Evolutionary conservation across 2,329 filamentous ascomycete genomes (phyloP).

Genomic region (Aspergillus tubingensis): DNA sequence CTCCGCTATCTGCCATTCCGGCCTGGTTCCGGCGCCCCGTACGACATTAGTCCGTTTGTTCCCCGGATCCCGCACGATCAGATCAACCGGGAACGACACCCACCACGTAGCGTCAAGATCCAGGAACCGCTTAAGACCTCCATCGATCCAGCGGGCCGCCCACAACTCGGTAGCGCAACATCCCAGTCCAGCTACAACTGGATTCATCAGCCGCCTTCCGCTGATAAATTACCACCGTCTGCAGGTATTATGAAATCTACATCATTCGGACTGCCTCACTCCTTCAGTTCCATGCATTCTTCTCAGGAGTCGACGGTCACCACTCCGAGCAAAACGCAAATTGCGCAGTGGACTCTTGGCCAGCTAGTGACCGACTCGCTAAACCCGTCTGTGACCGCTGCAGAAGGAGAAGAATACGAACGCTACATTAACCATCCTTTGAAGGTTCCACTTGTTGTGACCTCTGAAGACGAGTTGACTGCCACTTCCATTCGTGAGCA

Average conservation of each 20-base stretch:
- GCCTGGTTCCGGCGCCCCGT: slow-evolving; percentile 66
- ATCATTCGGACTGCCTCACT: slow-evolving; percentile 30
- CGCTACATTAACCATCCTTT: slow-evolving; percentile 88
- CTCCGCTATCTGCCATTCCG: slow-evolving; percentile 79
- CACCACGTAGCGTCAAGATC: slow-evolving; percentile 63
- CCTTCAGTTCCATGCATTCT: slow-evolving; percentile 23
- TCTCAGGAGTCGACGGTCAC: slow-evolving; percentile 53
- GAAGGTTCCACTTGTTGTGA: slow-evolving; percentile 70
- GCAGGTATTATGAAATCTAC: slow-evolving; percentile 61
- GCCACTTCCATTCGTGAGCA: slow-evolving; percentile 38
- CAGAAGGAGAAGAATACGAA: slow-evolving; percentile 82
- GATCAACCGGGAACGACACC: slow-evolving; percentile 60
- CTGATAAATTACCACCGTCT: slow-evolving; percentile 37
- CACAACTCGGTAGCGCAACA: slow-evolving; percentile 12
- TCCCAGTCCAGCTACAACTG: slow-evolving; percentile 26
- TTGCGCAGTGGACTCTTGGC: slow-evolving; percentile 82
- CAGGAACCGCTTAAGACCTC: slow-evolving; percentile 59
- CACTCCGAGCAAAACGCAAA: slow-evolving; percentile 73
- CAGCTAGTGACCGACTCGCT: slow-evolving; percentile 84
- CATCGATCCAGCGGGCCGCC: slow-evolving; percentile 33
- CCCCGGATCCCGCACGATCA: slow-evolving; percentile 64
- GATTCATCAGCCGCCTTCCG: slow-evolving; percentile 36
- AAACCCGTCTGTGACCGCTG: slow-evolving; percentile 74
- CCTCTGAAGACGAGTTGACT: slow-evolving; percentile 44
- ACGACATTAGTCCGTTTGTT: slow-evolving; percentile 85